These are phyloP conservation scores for Cadophora sp. DNA, from an alignment of 2,329 filamentous ascomycete species.

Conservation along the genomic window DNA sequence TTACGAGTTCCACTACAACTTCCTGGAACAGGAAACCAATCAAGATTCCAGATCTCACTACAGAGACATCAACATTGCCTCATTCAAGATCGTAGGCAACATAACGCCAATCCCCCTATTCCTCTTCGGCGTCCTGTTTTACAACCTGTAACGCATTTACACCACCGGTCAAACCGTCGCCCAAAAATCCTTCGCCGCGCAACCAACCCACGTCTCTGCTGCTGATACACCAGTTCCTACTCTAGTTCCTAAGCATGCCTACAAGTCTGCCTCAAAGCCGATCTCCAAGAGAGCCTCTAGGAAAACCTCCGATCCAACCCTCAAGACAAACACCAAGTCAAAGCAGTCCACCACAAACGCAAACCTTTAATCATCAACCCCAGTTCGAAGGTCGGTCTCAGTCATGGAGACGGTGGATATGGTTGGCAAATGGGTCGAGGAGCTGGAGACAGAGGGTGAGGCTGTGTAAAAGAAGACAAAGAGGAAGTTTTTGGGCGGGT, in stretches of 20 bases:
- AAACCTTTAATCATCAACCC: neutral
- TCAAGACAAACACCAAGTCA: too few relatives aligned
- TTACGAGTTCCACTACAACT: too few relatives aligned
- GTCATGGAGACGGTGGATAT: neutral
- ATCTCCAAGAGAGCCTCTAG: too few relatives aligned
- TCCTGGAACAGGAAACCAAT: too few relatives aligned
- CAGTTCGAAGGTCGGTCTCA: neutral
- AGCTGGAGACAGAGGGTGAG: neutral
- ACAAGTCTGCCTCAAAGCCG: neutral
- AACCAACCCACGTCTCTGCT: neutral
- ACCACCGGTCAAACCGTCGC: neutral
- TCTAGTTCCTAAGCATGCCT: neutral
- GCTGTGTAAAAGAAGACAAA: neutral
- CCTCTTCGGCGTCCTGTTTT: neutral
- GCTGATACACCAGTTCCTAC: neutral
- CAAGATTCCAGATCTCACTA: too few relatives aligned
- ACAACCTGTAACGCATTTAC: neutral
- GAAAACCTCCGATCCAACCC: too few relatives aligned
- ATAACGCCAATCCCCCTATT: neutral
- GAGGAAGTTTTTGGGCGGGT: neutral
- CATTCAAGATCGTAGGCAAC: neutral
- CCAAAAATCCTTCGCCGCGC: neutral
- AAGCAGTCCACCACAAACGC: too few relatives aligned
- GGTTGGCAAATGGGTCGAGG: neutral
- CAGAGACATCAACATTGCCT: neutral